phyloP scores from a whole-genome alignment of 2,329 filamentous ascomycete genomes.

The Sphaerulina vaccinii region DNA sequence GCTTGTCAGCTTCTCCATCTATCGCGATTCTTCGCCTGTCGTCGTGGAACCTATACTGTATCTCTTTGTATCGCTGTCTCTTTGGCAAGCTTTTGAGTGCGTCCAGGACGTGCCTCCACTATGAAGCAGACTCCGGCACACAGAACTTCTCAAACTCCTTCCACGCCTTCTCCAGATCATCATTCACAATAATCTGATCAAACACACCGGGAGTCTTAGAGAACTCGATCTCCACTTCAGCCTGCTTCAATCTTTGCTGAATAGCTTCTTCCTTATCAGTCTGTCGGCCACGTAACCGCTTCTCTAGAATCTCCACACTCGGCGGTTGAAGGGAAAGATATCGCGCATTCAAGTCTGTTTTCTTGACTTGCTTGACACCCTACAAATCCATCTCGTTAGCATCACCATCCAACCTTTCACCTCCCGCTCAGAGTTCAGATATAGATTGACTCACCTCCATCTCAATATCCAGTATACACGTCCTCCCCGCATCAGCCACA shows the following conservation, averaged over 20 bases:
- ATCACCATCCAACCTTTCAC: neutral
- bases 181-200: slow-evolving; percentile 66
- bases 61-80: neutral
- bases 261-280: slow-evolving; percentile 77
- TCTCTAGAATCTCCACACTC: slow-evolving; percentile 69
- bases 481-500: slow-evolving; percentile 66
- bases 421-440: neutral
- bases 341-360: slow-evolving; percentile 68
- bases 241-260: slow-evolving; percentile 67
- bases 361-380: slow-evolving; percentile 91
- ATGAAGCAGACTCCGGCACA: slow-evolving; percentile 27
- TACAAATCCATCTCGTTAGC: slow-evolving; percentile 30
- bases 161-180: slow-evolving; percentile 60
- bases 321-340: slow-evolving; percentile 87
- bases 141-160: slow-evolving; percentile 45
- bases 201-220: slow-evolving; percentile 65
- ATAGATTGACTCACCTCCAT: slow-evolving; percentile 66
- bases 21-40: no score
- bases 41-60: neutral
- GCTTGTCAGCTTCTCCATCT: no score
- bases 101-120: neutral
- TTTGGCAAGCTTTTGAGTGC: no score
- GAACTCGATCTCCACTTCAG: slow-evolving; percentile 71
- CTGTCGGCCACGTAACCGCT: slow-evolving; percentile 68
- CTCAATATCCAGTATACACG: slow-evolving; percentile 89